Conservation (phyloP, 495 filamentous ascomycete species). For the Aspergillus taichungensis region DNA sequence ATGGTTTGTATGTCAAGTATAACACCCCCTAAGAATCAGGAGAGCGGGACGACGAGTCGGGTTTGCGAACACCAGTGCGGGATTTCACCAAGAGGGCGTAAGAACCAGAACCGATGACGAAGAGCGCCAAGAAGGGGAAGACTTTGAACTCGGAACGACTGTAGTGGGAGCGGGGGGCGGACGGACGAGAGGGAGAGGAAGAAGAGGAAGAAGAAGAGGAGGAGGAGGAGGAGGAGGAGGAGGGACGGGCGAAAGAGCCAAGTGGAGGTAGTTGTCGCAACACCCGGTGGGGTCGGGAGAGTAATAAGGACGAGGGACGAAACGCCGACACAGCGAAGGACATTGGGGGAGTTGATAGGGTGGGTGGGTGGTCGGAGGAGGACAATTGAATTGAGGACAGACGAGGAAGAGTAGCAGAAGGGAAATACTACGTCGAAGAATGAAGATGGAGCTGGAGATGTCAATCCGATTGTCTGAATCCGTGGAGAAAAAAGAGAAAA, state of each 20-base stretch:
- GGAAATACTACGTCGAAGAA: too few relatives aligned
- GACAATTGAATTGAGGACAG: neutral
- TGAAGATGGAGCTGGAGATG: neutral
- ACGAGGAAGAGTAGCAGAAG: neutral
- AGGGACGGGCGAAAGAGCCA: conserved; percentile 4
- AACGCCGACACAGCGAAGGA: neutral
- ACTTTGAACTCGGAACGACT: conserved; percentile 47
- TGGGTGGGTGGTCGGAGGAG: neutral
- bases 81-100: conserved; percentile 56
- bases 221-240: conserved; percentile 6
- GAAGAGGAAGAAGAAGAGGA: conserved; percentile 7
- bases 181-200: conserved; percentile 10
- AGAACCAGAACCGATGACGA: conserved; percentile 46
- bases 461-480: neutral
- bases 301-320: neutral
- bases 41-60: conserved; percentile 2
- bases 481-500: neutral
- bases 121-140: conserved; percentile 56
- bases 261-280: conserved; percentile 1
- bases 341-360: neutral
- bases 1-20: conserved; percentile 7
- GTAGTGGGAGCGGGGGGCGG: conserved; percentile 20
- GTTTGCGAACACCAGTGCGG: conserved; percentile 35
- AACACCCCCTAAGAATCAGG: neutral
- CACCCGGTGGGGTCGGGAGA: conserved; percentile 3